A percentile compares a stretch with the other conserved stretches of the same genome.
Conservation (phyloP, 2,329 filamentous ascomycete species). For the Verticillium klebahnii region DNA sequence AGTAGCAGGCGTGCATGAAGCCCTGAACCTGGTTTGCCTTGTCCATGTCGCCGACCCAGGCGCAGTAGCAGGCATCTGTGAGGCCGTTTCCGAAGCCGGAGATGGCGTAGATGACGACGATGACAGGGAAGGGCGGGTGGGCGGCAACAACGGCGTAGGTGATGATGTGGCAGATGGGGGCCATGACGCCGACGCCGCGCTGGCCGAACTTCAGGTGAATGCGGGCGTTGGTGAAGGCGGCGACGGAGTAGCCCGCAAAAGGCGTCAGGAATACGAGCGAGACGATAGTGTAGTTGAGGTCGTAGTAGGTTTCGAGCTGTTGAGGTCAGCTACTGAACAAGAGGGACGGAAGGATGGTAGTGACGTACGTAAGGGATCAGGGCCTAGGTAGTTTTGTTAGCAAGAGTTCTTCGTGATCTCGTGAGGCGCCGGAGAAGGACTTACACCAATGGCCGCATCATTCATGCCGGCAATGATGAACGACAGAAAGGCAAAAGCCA, state of each 20-base stretch:
- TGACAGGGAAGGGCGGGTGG: constrained; percentile 49
- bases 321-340: background rate
- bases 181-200: constrained; percentile 61
- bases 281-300: constrained; percentile 53
- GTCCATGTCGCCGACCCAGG: constrained; percentile 58
- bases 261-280: constrained; percentile 62
- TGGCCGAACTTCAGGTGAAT: constrained; percentile 60
- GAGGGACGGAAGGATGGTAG: background rate
- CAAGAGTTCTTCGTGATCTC: background rate
- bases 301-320: constrained; percentile 57
- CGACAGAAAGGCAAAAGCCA: constrained; percentile 46
- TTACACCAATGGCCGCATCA: constrained; percentile 56
- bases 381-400: constrained; percentile 17
- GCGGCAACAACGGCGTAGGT: constrained; percentile 53
- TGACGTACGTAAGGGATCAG: constrained; percentile 32
- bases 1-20: constrained; percentile 62
- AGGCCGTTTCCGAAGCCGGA: constrained; percentile 65
- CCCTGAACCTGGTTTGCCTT: constrained; percentile 64
- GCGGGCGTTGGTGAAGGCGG: constrained; percentile 55
- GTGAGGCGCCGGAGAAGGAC: constrained; percentile 9
- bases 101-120: constrained; percentile 58
- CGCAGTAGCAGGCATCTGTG: constrained; percentile 46
- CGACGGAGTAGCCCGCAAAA: constrained; percentile 57
- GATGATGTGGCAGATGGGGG: constrained; percentile 54
- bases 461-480: constrained; percentile 60